phyloP scores from a whole-genome alignment of 495 filamentous ascomycete species.

The Endocarpon pusillum region DNA sequence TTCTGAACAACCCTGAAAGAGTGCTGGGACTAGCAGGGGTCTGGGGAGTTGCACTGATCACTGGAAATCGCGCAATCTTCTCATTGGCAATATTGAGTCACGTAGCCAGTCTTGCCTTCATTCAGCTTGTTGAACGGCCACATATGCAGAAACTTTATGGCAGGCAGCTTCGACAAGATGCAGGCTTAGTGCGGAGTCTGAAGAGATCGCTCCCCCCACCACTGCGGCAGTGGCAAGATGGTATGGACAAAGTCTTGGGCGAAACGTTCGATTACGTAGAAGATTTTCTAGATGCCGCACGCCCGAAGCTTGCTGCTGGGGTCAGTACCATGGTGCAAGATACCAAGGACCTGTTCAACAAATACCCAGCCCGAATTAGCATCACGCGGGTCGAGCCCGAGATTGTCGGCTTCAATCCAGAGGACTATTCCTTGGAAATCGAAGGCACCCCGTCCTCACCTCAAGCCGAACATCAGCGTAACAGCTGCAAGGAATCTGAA shows the following conservation, averaged over 20 bases:
- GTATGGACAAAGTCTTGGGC: conserved; percentile 71
- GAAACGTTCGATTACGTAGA: conserved; percentile 77
- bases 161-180: conserved; percentile 61
- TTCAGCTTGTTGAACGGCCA: conserved; percentile 84
- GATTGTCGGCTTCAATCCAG: conserved; percentile 65
- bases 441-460: conserved; percentile 39
- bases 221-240: conserved; percentile 56
- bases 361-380: conserved; percentile 76
- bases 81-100: conserved; percentile 73
- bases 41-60: conserved; percentile 89
- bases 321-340: conserved; percentile 78
- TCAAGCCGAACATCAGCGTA: conserved; percentile 27
- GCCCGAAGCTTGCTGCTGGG: conserved; percentile 70
- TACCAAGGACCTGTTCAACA: conserved; percentile 71
- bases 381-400: conserved; percentile 63
- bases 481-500: conserved; percentile 32
- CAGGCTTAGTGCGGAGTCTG: conserved; percentile 79
- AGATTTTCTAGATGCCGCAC: conserved; percentile 75
- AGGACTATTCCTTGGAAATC: conserved; percentile 63
- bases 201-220: conserved; percentile 77
- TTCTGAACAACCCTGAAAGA: conserved; percentile 91
- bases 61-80: conserved; percentile 68
- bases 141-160: conserved; percentile 99
- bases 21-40: conserved; percentile 87
- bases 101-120: conserved; percentile 67